These are phyloP conservation scores for Lichtheimia hyalospora DNA, from an alignment of 371 early-diverging fungal genomes.

Conservation along the genomic window DNA sequence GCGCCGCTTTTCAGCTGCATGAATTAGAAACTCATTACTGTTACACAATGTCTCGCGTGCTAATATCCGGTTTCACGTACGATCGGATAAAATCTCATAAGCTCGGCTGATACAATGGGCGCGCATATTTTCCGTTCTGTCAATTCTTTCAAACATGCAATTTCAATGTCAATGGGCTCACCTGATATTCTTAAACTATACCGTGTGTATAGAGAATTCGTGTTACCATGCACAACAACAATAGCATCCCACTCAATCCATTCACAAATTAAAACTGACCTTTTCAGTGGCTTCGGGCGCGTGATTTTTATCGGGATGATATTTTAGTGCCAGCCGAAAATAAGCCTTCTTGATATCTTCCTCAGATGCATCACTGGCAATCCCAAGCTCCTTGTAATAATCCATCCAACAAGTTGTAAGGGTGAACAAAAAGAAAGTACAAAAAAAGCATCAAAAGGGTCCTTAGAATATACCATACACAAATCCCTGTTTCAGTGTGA, in stretches of 20 bases:
- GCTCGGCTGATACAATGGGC: conserved; percentile 6
- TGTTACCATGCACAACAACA: not conserved
- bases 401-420: conserved; percentile 5
- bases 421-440: too few relatives aligned
- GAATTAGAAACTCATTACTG: not conserved
- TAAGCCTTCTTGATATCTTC: conserved; percentile 50
- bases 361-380: conserved; percentile 27
- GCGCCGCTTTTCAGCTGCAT: conserved; percentile 39
- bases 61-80: conserved; percentile 1
- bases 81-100: conserved; percentile 13
- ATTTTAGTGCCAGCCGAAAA: conserved; percentile 41
- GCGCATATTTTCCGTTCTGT: not conserved
- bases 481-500: too few relatives aligned
- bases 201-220: too few relatives aligned
- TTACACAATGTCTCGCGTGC: not conserved
- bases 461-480: too few relatives aligned
- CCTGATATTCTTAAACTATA: conserved; percentile 48
- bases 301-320: conserved; percentile 59
- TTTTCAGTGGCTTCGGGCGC: conserved; percentile 46
- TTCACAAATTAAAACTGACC: conserved; percentile 15
- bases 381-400: conserved; percentile 28
- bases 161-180: conserved; percentile 6
- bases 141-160: not conserved
- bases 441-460: too few relatives aligned
- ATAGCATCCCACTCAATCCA: not conserved